A percentile compares a stretch with the other conserved stretches of the same genome.
Conservation (phyloP, 371 early-diverging fungal species). For the Entomophthora muscae region DNA sequence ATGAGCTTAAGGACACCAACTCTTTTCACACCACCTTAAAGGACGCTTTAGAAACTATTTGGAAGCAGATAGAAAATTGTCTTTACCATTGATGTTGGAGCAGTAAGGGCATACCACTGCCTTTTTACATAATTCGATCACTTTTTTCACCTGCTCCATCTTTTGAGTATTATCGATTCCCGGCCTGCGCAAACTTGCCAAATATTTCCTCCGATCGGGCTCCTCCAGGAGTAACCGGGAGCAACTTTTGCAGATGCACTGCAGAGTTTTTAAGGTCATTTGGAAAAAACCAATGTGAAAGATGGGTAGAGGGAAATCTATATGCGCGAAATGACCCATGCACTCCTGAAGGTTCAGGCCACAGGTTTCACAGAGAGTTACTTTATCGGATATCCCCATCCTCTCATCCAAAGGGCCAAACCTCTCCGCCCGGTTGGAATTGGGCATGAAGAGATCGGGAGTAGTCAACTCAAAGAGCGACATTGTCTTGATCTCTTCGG, state of each 20-base stretch:
- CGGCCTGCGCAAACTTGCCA: slow-evolving; percentile 53
- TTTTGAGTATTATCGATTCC: slow-evolving; percentile 65
- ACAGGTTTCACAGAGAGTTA: slow-evolving; percentile 81
- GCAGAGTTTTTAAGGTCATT: slow-evolving; percentile 72
- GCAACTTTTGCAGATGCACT: slow-evolving; percentile 96
- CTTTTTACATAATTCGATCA: slow-evolving; percentile 84
- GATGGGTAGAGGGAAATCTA: slow-evolving; percentile 88
- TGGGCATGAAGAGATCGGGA: slow-evolving; percentile 64
- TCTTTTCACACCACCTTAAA: slow-evolving; percentile 71
- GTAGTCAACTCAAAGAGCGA: slow-evolving; percentile 81
- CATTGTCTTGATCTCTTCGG: slow-evolving; percentile 61
- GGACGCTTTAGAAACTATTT: background rate
- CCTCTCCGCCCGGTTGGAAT: slow-evolving; percentile 56
- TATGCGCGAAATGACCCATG: slow-evolving; percentile 96
- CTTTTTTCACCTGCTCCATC: slow-evolving; percentile 56
- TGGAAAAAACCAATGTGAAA: slow-evolving; percentile 98
- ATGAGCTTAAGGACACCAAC: slow-evolving; percentile 90
- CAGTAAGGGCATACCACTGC: slow-evolving; percentile 77
- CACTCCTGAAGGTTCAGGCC: slow-evolving; percentile 79
- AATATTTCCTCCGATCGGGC: slow-evolving; percentile 43
- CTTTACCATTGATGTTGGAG: slow-evolving; percentile 52
- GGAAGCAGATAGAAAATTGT: background rate
- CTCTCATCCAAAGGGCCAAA: slow-evolving; percentile 82
- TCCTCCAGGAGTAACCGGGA: slow-evolving; percentile 76
- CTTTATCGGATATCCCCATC: slow-evolving; percentile 80